A percentile compares a stretch with the other conserved stretches of the same genome.
Evolutionary conservation across 345 rosid genomes (phyloP).

Genomic region (Acer campestre): DNA sequence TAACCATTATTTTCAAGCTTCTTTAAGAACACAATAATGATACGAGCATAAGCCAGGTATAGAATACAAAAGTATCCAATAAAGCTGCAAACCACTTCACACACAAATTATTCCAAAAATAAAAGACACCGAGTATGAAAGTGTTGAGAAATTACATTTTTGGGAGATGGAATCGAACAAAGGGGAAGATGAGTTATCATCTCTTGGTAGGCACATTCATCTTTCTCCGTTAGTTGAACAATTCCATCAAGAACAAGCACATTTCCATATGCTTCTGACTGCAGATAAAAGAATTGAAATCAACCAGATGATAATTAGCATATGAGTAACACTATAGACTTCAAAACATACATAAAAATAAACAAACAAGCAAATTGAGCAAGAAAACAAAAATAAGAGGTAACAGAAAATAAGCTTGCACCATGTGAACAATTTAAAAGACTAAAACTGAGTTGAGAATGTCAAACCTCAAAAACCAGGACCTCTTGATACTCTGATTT

Average conservation of each 20-base stretch:
- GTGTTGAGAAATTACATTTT: slow-evolving; percentile 46
- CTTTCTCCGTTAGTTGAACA: slow-evolving; percentile 93
- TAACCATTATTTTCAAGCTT: neutral
- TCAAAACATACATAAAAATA: neutral
- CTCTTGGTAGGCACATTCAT: slow-evolving; percentile 98
- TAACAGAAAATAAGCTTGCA: neutral
- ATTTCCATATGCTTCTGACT: slow-evolving; percentile 88
- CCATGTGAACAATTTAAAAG: slow-evolving; percentile 6
- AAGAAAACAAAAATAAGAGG: neutral
- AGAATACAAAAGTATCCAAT: neutral
- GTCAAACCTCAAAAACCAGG: slow-evolving; percentile 80
- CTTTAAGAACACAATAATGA: neutral
- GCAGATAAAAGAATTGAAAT: slow-evolving; percentile 29
- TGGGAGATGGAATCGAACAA: slow-evolving; percentile 84
- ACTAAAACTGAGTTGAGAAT: slow-evolving; percentile 12
- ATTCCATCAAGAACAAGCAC: slow-evolving; percentile 99
- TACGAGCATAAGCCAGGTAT: neutral
- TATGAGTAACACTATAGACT: neutral
- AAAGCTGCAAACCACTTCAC: neutral
- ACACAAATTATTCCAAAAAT: neutral
- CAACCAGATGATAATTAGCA: neutral
- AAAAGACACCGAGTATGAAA: slow-evolving; percentile 1
- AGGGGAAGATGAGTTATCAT: slow-evolving; percentile 98
- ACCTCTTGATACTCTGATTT: slow-evolving; percentile 93
- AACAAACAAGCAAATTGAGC: neutral